A percentile compares a stretch with the other conserved stretches of the same genome.
These are phyloP conservation scores for Apophysomyces variabilis DNA, from an alignment of 371 early-diverging fungal genomes.

Conservation along the genomic window DNA sequence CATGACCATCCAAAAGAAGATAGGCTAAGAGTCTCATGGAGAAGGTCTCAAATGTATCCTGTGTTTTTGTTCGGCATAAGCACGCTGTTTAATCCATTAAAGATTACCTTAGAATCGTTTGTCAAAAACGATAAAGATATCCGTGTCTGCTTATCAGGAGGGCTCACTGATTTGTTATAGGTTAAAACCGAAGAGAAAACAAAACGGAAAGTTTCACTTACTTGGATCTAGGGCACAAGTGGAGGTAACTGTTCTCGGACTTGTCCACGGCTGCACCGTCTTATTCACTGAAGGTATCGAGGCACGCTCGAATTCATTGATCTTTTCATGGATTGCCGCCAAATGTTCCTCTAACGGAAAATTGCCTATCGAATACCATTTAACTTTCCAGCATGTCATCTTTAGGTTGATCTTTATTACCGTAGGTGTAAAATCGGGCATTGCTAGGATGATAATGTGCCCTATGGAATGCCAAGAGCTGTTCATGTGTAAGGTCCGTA, in stretches of 20 bases:
- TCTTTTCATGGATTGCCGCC: conserved; percentile 62
- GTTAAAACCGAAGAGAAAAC: conserved; percentile 12
- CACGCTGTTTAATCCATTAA: not conserved
- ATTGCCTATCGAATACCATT: conserved; percentile 48
- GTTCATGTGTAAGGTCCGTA: conserved; percentile 84
- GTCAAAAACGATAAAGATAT: conserved; percentile 78
- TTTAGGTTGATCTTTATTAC: conserved; percentile 31
- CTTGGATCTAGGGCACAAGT: conserved; percentile 82
- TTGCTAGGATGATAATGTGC: conserved; percentile 91
- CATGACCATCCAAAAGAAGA: conserved; percentile 85
- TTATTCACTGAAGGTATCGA: conserved; percentile 56
- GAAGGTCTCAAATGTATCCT: conserved; percentile 86
- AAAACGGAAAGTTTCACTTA: conserved; percentile 36
- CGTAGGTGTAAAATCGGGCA: conserved; percentile 89
- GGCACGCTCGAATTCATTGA: conserved; percentile 46
- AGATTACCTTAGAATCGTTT: conserved; percentile 73
- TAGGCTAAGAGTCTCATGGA: conserved; percentile 79
- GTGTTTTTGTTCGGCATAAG: not conserved
- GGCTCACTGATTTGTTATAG: conserved; percentile 58
- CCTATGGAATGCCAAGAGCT: conserved; percentile 82
- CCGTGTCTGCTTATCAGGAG: conserved; percentile 80
- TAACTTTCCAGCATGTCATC: not conserved
- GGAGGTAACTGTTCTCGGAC: conserved; percentile 51
- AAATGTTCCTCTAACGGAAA: conserved; percentile 81
- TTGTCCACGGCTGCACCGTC: conserved; percentile 52